Conservation (phyloP, 2,329 filamentous ascomycete genomes). For the Monosporascus cannonballus region DNA sequence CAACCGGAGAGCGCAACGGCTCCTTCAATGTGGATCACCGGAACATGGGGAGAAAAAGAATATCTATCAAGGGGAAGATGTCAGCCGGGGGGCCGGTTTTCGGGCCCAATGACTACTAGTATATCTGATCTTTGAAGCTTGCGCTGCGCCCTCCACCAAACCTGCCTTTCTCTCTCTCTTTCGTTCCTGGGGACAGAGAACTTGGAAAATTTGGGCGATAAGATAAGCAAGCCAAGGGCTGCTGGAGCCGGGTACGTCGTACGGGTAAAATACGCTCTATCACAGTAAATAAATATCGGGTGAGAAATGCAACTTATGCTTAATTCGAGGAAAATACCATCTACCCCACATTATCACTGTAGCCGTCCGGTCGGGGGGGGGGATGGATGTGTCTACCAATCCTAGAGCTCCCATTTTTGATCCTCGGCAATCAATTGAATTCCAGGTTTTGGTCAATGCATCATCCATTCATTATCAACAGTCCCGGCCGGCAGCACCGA, state of each 20-base stretch:
- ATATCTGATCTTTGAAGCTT: too few relatives aligned
- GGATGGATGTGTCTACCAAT: conserved; percentile 38
- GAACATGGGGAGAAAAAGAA: neutral
- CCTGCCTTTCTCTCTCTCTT: too few relatives aligned
- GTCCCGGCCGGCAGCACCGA: neutral
- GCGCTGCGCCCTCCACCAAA: too few relatives aligned
- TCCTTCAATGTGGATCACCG: neutral
- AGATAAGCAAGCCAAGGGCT: neutral
- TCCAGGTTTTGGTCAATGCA: conserved; percentile 15
- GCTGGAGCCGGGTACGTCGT: too few relatives aligned
- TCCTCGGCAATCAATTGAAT: conserved; percentile 43
- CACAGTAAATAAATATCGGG: too few relatives aligned
- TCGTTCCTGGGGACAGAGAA: too few relatives aligned
- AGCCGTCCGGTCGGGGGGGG: neutral
- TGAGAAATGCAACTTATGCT: neutral
- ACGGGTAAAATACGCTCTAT: too few relatives aligned
- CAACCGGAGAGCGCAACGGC: conserved; percentile 1
- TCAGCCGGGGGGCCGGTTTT: too few relatives aligned
- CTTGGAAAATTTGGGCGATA: neutral
- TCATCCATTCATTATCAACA: conserved; percentile 14
- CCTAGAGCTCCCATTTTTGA: conserved; percentile 36
- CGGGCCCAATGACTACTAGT: too few relatives aligned
- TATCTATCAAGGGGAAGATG: too few relatives aligned
- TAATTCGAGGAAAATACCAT: neutral
- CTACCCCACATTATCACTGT: neutral